These are phyloP conservation scores for Clonostachys rosea DNA, from an alignment of 2,329 filamentous ascomycete species.

Conservation along the genomic window DNA sequence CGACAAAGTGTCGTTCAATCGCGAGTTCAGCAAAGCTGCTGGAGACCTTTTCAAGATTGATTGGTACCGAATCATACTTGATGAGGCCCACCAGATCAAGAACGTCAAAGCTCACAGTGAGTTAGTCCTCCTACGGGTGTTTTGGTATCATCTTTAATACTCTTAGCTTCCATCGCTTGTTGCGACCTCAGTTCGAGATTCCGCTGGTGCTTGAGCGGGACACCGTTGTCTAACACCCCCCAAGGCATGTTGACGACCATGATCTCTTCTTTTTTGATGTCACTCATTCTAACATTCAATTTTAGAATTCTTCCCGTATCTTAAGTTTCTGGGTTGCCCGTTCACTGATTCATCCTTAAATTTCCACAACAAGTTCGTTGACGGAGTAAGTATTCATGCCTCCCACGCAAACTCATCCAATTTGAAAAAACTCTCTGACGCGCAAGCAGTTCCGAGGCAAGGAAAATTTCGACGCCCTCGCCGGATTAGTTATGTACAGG, in stretches of 20 bases:
- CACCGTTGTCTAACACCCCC: constrained; percentile 23
- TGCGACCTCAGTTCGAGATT: constrained; percentile 17
- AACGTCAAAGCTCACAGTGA: constrained; percentile 29
- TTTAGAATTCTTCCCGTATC: constrained; percentile 27
- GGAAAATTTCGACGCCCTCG: constrained; percentile 9
- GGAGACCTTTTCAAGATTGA: constrained; percentile 17
- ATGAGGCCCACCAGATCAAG: constrained; percentile 54
- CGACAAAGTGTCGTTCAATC: background rate
- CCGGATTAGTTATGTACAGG: constrained; percentile 17
- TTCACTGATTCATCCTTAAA: constrained; percentile 1
- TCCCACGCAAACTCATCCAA: background rate
- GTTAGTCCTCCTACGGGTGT: constrained; percentile 2
- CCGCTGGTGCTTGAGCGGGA: constrained; percentile 27
- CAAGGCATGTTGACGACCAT: constrained; percentile 13
- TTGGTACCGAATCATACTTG: constrained; percentile 49
- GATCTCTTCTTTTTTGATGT: too few species aligned
- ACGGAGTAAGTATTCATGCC: constrained; percentile 2
- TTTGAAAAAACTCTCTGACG: too few species aligned
- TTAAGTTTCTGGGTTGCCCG: constrained; percentile 19
- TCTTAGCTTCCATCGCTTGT: constrained; percentile 11
- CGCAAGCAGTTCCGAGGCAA: background rate
- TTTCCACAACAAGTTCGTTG: constrained; percentile 11
- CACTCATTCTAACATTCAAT: background rate
- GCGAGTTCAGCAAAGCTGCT: too few species aligned
- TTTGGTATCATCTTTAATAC: background rate